phyloP scores from a whole-genome alignment of 768 basidiomycete species.

The Naganishia randhawae region DNA sequence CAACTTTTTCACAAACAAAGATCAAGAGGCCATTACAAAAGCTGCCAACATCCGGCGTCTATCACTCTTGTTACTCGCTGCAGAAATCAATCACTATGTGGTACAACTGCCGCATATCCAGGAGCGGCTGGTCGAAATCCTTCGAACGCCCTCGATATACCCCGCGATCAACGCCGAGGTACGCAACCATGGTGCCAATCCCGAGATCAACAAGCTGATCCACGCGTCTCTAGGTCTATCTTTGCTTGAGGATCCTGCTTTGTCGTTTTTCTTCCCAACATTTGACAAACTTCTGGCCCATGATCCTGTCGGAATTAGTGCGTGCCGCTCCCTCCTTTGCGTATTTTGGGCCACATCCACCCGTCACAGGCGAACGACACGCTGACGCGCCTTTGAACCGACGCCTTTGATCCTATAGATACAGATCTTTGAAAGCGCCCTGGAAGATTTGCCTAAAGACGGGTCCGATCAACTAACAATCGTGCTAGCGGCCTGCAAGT shows the following conservation, averaged over 20 bases:
- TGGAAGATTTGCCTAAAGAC: slow-evolving; percentile 67
- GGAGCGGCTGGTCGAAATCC: slow-evolving; percentile 89
- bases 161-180: slow-evolving; percentile 89
- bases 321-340: slow-evolving; percentile 33
- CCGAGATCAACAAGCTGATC: neutral
- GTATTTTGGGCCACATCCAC: neutral
- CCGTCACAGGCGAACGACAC: no score
- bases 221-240: slow-evolving; percentile 56
- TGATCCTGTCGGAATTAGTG: slow-evolving; percentile 86
- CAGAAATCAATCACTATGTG: slow-evolving; percentile 86
- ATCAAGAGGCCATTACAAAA: slow-evolving; percentile 83
- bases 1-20: slow-evolving; percentile 92
- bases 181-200: neutral
- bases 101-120: slow-evolving; percentile 88
- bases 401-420: slow-evolving; percentile 56
- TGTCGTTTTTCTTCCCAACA: slow-evolving; percentile 88
- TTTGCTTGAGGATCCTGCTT: slow-evolving; percentile 84
- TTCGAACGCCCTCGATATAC: slow-evolving; percentile 69
- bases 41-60: slow-evolving; percentile 82
- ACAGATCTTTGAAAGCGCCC: slow-evolving; percentile 79
- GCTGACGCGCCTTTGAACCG: no score
- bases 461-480: slow-evolving; percentile 79
- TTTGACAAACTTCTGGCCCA: slow-evolving; percentile 93
- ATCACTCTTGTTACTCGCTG: slow-evolving; percentile 78
- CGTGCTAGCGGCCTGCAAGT: slow-evolving; percentile 85